phyloP scores from a whole-genome alignment of 768 basidiomycete species.

The Lanmaoa pseudosensibilis region DNA sequence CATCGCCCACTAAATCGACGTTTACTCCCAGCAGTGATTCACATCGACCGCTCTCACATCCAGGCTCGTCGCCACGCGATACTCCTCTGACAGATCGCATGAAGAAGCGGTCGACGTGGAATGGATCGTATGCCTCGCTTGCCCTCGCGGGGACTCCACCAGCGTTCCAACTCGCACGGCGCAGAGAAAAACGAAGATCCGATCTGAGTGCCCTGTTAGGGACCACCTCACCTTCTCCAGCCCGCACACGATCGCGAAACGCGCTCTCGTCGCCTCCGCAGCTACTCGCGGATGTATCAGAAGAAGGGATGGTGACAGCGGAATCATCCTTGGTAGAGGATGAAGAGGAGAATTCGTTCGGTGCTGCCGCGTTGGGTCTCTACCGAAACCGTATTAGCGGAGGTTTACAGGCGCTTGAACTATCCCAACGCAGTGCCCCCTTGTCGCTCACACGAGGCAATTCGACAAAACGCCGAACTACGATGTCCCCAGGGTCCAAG shows the following conservation, averaged over 20 bases:
- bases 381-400: constrained; percentile 51
- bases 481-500: constrained; percentile 50
- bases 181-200: constrained; percentile 53
- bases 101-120: constrained; percentile 74
- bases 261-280: constrained; percentile 40
- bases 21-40: constrained; percentile 29
- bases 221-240: constrained; percentile 23
- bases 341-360: constrained; percentile 48
- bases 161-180: constrained; percentile 41
- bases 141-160: constrained; percentile 47
- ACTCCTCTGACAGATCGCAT: constrained; percentile 23
- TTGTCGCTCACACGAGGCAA: constrained; percentile 14
- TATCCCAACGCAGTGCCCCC: constrained; percentile 26
- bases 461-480: constrained; percentile 23
- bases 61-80: constrained; percentile 27
- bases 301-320: constrained; percentile 27
- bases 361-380: constrained; percentile 59
- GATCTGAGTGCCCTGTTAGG: constrained; percentile 52
- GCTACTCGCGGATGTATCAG: constrained; percentile 38
- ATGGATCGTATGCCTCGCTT: constrained; percentile 59
- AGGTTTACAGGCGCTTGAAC: constrained; percentile 51
- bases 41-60: constrained; percentile 47
- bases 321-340: constrained; percentile 21
- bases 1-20: constrained; percentile 49
- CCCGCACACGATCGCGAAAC: constrained; percentile 37